Evolutionary conservation across 2,329 filamentous ascomycete species (phyloP), one percentile per base, ranked within the genome.

Genomic region (Fusarium musae): DNA sequence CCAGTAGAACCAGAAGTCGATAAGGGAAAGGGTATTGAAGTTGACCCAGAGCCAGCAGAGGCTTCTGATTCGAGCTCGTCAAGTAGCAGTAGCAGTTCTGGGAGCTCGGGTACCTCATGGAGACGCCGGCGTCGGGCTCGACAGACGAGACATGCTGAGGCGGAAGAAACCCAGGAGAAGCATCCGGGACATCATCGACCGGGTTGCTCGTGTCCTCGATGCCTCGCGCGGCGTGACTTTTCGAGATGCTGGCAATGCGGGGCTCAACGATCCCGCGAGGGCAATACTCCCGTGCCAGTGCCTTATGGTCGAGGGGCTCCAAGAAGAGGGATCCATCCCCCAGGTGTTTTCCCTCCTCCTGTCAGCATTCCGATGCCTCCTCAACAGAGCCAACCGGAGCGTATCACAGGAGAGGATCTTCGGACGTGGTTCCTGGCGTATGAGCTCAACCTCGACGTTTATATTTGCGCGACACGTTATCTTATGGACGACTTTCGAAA

Each of bases 381-480:
- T 42, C 58, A 50, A 15, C 64, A 56, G 42, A 30, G 16, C 9
- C 53, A 46, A 16, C 42, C 63, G 30, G 56, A 43, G 39, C 82
- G 83, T 57, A 83, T 87, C 77, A 78, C 80, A 11, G 80, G 80
- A 37, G 83, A 86, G 70, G 85, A 87, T 75, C 75, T 87, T 68
- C 81, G 81, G 19, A 85, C 85, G 8, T 87, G 85, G 85, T 80
- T 86, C 7, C 78, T 86, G 53, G 78, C 84, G 4, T 87, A 85
- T 73, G 82, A 85, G 69, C 80, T 87, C 40, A 84, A 83, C 73
- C 73, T 87, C 17, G 84, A 86, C 59, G 85, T 87, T 17, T 87
- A 87, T 77, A 84, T 87, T 58, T 84, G 84, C 59, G 85, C 85
- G 12, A 82, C 86, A 70, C 83, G 84, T 58, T 87, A 83, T 75